These are phyloP conservation scores for Pseudocercospora musae DNA, from an alignment of 2,329 filamentous ascomycete genomes.

Conservation along the genomic window DNA sequence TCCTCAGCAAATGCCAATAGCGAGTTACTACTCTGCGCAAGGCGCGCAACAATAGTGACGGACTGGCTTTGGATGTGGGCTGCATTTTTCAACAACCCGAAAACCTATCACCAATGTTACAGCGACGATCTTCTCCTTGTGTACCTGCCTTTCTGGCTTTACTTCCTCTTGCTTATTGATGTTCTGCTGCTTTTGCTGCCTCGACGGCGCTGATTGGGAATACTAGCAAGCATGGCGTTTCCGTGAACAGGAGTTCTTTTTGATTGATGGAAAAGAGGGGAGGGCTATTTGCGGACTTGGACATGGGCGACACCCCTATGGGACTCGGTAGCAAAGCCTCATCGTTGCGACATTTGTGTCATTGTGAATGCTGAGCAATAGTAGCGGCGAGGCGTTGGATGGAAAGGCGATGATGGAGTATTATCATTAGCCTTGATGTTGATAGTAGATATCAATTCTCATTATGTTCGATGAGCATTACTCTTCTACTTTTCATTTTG, in stretches of 20 bases:
- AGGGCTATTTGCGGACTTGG: neutral
- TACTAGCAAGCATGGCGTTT: constrained; percentile 23
- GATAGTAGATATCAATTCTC: neutral
- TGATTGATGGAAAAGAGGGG: neutral
- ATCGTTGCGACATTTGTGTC: neutral
- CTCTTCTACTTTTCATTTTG: neutral
- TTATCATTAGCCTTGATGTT: neutral
- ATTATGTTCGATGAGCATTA: neutral
- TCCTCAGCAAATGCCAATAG: constrained; percentile 17
- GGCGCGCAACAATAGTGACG: constrained; percentile 15
- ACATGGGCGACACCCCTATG: neutral
- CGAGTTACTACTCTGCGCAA: constrained; percentile 21
- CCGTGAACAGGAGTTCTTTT: neutral
- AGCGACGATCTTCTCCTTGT: neutral
- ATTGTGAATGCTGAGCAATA: neutral
- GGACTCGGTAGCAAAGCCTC: neutral
- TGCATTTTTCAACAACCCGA: neutral
- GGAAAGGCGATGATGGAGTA: constrained; percentile 2
- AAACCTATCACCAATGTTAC: neutral
- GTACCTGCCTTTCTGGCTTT: constrained; percentile 4
- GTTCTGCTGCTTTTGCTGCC: constrained; percentile 11
- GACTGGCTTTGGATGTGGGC: neutral
- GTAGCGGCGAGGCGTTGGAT: constrained; percentile 2
- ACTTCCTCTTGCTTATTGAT: constrained; percentile 2
- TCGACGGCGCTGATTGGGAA: constrained; percentile 11